Percentiles rank a stretch among this genome's conserved stretches.
These are phyloP conservation scores for Coemansia reversa DNA, from an alignment of 192 early-diverging fungal species.

Conservation along the genomic window DNA sequence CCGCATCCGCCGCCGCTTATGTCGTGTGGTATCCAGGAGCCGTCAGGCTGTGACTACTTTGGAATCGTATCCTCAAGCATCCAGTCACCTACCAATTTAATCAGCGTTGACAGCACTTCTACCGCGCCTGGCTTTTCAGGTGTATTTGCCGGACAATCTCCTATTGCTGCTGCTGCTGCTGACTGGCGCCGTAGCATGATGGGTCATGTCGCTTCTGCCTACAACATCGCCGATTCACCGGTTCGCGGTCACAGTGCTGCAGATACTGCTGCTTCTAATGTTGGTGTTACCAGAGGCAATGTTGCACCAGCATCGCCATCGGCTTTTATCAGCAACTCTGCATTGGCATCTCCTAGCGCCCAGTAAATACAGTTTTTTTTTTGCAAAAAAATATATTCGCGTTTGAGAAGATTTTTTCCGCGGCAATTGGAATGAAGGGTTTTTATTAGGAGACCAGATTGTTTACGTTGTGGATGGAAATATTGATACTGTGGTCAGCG, in stretches of 20 bases:
- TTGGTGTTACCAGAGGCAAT: not conserved
- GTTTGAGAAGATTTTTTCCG: too few species aligned
- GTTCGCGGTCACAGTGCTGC: not conserved
- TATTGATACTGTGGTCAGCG: too few species aligned
- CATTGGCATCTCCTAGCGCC: slow-evolving; percentile 36
- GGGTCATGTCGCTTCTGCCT: slow-evolving; percentile 20
- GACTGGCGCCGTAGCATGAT: slow-evolving; percentile 42
- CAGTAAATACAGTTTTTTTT: slow-evolving; percentile 9
- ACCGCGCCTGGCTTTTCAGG: not conserved
- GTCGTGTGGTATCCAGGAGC: slow-evolving; percentile 4
- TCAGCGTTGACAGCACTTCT: slow-evolving; percentile 12
- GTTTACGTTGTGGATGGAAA: too few species aligned
- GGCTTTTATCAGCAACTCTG: slow-evolving; percentile 14
- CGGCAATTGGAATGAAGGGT: too few species aligned
- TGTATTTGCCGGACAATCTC: slow-evolving; percentile 4
- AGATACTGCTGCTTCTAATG: not conserved
- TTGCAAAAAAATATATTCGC: too few species aligned
- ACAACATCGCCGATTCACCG: slow-evolving; percentile 1
- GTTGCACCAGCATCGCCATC: slow-evolving; percentile 14
- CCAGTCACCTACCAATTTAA: slow-evolving; percentile 7
- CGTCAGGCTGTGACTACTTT: slow-evolving; percentile 32
- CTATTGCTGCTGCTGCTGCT: slow-evolving; percentile 9
- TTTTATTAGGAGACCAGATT: too few species aligned
- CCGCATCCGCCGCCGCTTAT: slow-evolving; percentile 17
- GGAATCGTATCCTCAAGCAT: slow-evolving; percentile 14